These are phyloP conservation scores for Pterulicium gracile DNA, from an alignment of 1,284 basidiomycete genomes.

Conservation along the genomic window DNA sequence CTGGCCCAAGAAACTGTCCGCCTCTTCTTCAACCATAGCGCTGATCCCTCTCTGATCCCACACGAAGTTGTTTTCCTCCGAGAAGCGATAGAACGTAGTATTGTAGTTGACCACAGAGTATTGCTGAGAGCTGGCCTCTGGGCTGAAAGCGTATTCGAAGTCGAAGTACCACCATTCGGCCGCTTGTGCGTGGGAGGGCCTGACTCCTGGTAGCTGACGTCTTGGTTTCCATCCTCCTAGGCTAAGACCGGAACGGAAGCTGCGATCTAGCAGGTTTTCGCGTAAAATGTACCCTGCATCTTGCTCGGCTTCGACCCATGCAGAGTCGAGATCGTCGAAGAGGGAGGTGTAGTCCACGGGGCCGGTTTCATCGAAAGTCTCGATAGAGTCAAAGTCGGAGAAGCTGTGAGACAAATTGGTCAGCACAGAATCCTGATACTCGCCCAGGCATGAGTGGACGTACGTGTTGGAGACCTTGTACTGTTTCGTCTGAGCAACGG, in stretches of 20 bases:
- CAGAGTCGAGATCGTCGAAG: neutral
- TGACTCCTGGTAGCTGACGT: conserved; percentile 42
- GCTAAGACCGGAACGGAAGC: neutral
- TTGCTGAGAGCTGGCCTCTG: neutral
- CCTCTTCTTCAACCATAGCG: conserved; percentile 43
- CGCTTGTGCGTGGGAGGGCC: neutral
- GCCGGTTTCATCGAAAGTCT: neutral
- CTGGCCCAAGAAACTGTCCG: conserved; percentile 40
- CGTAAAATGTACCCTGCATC: neutral
- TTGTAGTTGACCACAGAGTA: conserved; percentile 35
- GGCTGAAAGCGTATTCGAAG: neutral
- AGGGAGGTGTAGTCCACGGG: neutral
- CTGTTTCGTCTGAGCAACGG: conserved; percentile 23
- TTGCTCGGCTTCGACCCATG: neutral
- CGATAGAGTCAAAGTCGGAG: neutral
- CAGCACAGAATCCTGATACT: conserved; percentile 11
- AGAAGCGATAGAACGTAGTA: conserved; percentile 45
- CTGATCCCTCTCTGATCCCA: conserved; percentile 57
- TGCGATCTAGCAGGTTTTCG: neutral
- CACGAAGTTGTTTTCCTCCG: conserved; percentile 40
- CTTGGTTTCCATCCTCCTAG: conserved; percentile 9
- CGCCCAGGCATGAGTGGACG: conserved; percentile 44
- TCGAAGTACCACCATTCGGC: neutral
- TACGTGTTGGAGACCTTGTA: conserved; percentile 44
- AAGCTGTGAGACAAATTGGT: neutral